phyloP scores from a whole-genome alignment of 176 grass and related monocot genomes.

The Dactylis glomerata region DNA sequence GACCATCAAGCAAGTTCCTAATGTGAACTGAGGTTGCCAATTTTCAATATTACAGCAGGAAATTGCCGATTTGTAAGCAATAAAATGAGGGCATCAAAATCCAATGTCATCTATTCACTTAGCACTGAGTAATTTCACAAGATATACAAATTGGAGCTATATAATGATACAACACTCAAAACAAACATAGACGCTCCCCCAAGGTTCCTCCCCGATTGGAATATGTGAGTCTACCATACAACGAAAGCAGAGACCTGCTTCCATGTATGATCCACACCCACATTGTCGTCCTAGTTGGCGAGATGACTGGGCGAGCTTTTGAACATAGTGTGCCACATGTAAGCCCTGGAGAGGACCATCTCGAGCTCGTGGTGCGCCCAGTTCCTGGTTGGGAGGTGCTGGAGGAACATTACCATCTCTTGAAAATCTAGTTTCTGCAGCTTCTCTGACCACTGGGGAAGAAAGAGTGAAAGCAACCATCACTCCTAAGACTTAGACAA shows the following conservation, averaged over 20 bases:
- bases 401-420: conserved; percentile 98
- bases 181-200: not conserved
- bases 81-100: not conserved
- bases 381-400: conserved; percentile 85
- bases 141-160: not conserved
- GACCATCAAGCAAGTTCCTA: not conserved
- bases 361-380: conserved; percentile 91
- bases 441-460: conserved; percentile 84
- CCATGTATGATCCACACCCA: not conserved
- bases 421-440: conserved; percentile 94
- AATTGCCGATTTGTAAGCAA: not conserved
- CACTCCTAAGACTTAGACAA: not conserved
- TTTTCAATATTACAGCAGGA: not conserved
- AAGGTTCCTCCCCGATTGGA: not conserved
- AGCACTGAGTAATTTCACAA: not conserved
- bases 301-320: conserved; percentile 86
- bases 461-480: conserved; percentile 1
- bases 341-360: conserved; percentile 85
- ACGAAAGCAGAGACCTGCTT: not conserved
- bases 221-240: not conserved
- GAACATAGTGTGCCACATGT: conserved; percentile 97
- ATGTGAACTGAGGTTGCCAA: not conserved
- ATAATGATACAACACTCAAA: not conserved
- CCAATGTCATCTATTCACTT: not conserved
- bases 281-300: conserved; percentile 33